Evolutionary conservation across 352 stramenopile genomes (phyloP).

Genomic region (Phytophthora fragariaefolia): DNA sequence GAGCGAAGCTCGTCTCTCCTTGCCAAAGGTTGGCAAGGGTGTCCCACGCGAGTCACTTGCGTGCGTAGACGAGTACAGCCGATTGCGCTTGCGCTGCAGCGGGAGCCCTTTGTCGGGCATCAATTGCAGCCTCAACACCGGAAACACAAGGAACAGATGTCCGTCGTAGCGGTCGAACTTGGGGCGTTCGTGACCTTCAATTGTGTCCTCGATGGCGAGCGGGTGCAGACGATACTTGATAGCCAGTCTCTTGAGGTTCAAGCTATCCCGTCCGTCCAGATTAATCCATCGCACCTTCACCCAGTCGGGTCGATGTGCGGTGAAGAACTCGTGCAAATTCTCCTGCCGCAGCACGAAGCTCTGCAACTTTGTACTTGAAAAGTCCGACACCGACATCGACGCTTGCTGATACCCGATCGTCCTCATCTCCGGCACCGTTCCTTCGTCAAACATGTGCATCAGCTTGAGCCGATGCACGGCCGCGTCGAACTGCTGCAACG

Average conservation of each 20-base stretch:
- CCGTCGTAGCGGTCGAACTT: constrained; percentile 89
- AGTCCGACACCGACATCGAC: constrained; percentile 78
- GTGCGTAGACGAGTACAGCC: constrained; percentile 15
- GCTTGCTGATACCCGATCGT: constrained; percentile 57
- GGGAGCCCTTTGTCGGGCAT: constrained; percentile 45
- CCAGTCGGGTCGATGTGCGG: constrained; percentile 70
- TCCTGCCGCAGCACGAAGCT: constrained; percentile 62
- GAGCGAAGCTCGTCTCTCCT: constrained; percentile 46
- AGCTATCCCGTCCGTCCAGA: constrained; percentile 75
- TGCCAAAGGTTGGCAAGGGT: constrained; percentile 49
- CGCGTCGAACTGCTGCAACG: constrained; percentile 78
- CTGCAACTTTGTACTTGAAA: constrained; percentile 74
- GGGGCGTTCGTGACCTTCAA: constrained; percentile 86
- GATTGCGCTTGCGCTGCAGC: constrained; percentile 46
- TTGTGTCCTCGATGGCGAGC: constrained; percentile 85
- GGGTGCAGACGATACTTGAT: constrained; percentile 91
- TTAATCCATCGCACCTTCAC: constrained; percentile 91
- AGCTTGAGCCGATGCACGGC: constrained; percentile 89
- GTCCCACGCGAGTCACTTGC: constrained; percentile 5
- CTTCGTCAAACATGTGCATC: constrained; percentile 86
- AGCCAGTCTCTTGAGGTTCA: constrained; percentile 86
- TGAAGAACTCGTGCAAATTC: constrained; percentile 79
- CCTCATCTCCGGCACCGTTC: constrained; percentile 64
- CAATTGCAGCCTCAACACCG: constrained; percentile 78
- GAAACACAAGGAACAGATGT: constrained; percentile 87